Evolutionary conservation across 2,329 filamentous ascomycete species (phyloP), one percentile per base, ranked within the genome.

Genomic region (Ramichloridium luteum): DNA sequence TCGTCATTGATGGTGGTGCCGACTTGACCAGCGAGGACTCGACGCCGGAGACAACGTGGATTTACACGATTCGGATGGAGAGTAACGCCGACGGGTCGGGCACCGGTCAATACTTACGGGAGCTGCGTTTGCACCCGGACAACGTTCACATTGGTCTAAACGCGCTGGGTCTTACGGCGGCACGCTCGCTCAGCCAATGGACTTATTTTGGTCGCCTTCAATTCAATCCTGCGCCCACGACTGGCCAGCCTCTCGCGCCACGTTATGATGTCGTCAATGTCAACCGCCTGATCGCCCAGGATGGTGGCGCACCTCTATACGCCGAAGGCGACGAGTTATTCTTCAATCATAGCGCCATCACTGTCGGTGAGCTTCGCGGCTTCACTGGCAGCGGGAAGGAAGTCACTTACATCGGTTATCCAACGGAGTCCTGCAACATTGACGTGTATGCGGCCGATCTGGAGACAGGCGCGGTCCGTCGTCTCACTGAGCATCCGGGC

Each of bases 41-140:
- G 33, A 59, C 52, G 0, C 54, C 57, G 1, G 45, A 60, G 5
- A 43, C 47, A 3, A 53, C 48, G 0, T 44, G 49, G 25, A 60
- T 65, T 14, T 62, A 62, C 32, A 57, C 61, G 0, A 55, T 65
- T 18, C 51, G 53, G 13, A 61, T 58, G 55, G 54, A 53, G 15
- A 36, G 38, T 4, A 42, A 45, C 0, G 29, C 40, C 1, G 53
- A 62, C 30, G 58, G 51, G 2, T 48, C 43, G 3, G 46, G 40
- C 39, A 31, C 46, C 4, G 54, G 57, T 4, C 58, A 56, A 1
- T 30, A 25, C 3, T 48, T 58, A 1, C 55, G 62, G 3, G 64
- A 66, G 40, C 41, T 66, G 15, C 60, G 61, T 10, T 34, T 67
- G 5, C 61, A 67, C 36, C 61, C 63, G 0, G 62, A 67, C 22